phyloP scores from a whole-genome alignment of 208 protist genomes.

The Trypanosoma vivax region DNA sequence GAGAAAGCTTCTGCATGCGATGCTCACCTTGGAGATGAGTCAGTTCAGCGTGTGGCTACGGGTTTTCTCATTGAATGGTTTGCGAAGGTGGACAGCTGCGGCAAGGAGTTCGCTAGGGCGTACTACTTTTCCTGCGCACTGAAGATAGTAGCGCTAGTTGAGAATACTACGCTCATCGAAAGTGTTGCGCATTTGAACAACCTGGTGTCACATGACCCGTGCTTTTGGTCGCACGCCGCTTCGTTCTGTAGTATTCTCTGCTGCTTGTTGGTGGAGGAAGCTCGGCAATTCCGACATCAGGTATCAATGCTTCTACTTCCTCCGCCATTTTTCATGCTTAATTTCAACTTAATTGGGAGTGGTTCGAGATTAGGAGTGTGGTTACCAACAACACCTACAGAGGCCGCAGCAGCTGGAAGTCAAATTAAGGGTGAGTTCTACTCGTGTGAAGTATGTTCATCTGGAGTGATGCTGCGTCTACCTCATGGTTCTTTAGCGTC shows the following conservation, averaged over 20 bases:
- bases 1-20: neutral
- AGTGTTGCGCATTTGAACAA: conserved; percentile 44
- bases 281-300: conserved; percentile 6
- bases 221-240: conserved; percentile 15
- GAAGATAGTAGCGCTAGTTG: conserved; percentile 51
- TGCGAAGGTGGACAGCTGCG: conserved; percentile 14
- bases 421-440: conserved; percentile 23
- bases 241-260: conserved; percentile 41
- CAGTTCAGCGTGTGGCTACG: conserved; percentile 42
- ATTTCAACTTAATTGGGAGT: conserved; percentile 39
- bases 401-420: neutral
- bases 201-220: conserved; percentile 39
- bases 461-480: conserved; percentile 16
- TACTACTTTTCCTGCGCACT: conserved; percentile 59
- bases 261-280: conserved; percentile 56
- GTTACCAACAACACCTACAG: conserved; percentile 20
- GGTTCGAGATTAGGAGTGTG: conserved; percentile 40
- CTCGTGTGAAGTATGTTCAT: conserved; percentile 20
- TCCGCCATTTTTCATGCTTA: conserved; percentile 54
- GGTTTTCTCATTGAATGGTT: conserved; percentile 42
- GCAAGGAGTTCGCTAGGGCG: conserved; percentile 18
- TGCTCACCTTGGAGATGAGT: conserved; percentile 30
- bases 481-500: conserved; percentile 1
- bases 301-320: conserved; percentile 27
- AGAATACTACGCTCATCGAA: conserved; percentile 40